Base-by-base conservation (phyloP, 202 grass and related monocot species). In the Carex arenaria region DNA sequence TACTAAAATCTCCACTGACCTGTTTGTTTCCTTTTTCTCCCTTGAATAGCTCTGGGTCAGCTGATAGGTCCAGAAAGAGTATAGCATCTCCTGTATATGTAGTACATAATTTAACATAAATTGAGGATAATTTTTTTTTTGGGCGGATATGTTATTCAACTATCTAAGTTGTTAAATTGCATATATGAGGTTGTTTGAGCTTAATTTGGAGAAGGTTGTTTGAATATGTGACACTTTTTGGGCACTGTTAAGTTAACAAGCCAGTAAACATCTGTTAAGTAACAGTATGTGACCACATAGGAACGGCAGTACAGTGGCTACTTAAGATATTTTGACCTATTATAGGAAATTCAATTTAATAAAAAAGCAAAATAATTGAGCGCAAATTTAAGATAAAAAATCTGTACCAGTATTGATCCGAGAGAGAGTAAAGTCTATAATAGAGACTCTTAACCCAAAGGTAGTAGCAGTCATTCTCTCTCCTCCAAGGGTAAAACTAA, bases 341-440 rank as follows among this genome's bases (percentile, higher is more conserved):
- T 20, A 78, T 60, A 38, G 17, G 30, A 31, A 10, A 30, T 38
- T 38, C 26, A 28, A 56, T 78, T 59, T 36, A 38, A 78, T 17
- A 43, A 7, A 60, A 34, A 78, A 60, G 8, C 1, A 78, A 57
- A 54, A 56, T 82, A 82, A 34, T 56, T 20, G 14, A 31, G n/a
- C 43, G 68, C 51, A 53, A 67, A 82, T 10, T 55, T 68, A 14
- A 54, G 61, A 81, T 31, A 31, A 23, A 83, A 67, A 82, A 68
- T 45, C 47, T 64, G 23, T 40, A 95, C 95, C 92, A 74, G 95
- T 92, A 83, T 92, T 98, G 61, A 98, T 98, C 81, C 95, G 85
- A 84, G 95, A 98, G 85, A 98, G 95, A 10, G 93, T 98, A 55
- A 98, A 98, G 81, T 98, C 95, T 79, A 98, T 95, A 85, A 98